Base-by-base conservation (phyloP, 2,329 filamentous ascomycete genomes). In the Aureobasidium mangrovei region DNA sequence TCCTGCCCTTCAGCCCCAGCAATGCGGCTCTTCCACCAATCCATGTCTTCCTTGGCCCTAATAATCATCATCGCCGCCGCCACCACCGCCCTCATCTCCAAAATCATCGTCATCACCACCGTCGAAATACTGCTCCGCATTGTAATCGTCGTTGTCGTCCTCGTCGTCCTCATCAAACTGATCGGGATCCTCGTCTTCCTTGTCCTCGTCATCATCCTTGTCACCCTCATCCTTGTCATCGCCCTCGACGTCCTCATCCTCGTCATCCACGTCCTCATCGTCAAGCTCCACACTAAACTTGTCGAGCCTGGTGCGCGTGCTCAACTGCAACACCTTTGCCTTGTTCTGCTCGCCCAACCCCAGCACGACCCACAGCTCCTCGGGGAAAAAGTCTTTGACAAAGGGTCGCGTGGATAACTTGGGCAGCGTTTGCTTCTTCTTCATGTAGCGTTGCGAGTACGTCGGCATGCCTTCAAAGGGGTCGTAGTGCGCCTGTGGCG, bases 121-220 rank as follows among this genome's bases (percentile, higher is more conserved):
- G 58, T 80, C 77, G 61, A 82, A 82, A 70, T 84, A 84, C 58
- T 83, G 76, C 61, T 84, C 81, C 1, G 78, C 81, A 60, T 83
- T 79, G 61, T 84, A 83, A 63, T 83, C 81, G 3, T 78, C 80
- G 8, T 73, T 76, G 65, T 76, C 75, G 35, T 77, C 76, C 53
- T 78, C 75, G 7, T 75, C 77, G 4, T 74, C 77, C 67, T 77
- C 75, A 35, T 76, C 75, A 54, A 81, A 78, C 9, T 81, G 80
- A 42, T 82, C 79, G 42, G 80, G 77, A 58, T 80, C 83, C 53
- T 81, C 77, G 55, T 80, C 77, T 52, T 82, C 80, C 5, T 76
- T 72, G 32, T 78, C 73, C 56, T 79, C 75, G 40, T 78, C 76
- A 2, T 78, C 77, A 6, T 78, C 71, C 0, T 72, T 70, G 0